Conservation (phyloP, 2,329 filamentous ascomycete species). For the Talaromyces sp. region DNA sequence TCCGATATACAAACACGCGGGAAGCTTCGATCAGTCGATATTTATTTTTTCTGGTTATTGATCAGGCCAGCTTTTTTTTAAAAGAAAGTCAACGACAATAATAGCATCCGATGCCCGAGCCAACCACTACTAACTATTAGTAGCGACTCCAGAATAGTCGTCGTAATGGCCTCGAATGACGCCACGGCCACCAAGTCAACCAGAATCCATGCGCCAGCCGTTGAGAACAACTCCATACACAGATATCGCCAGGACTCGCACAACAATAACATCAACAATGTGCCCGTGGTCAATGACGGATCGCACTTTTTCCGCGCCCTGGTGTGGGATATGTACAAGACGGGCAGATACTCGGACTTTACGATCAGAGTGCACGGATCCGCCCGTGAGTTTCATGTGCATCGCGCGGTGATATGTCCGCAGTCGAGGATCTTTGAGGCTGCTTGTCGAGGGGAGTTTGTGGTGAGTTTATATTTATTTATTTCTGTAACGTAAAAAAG, state of each 20-base stretch:
- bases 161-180: neutral
- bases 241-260: neutral
- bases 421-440: conserved; percentile 12
- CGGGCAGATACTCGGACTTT: conserved; percentile 12
- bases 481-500: neutral
- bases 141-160: neutral
- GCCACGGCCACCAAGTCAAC: neutral
- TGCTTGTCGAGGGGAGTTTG: conserved; percentile 13
- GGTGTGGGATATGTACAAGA: conserved; percentile 9
- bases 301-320: conserved; percentile 6
- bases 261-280: neutral
- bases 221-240: neutral
- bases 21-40: too few species aligned
- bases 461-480: conserved; percentile 1
- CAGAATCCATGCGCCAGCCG: neutral
- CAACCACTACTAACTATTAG: neutral
- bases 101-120: neutral
- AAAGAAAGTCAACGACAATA: neutral
- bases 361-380: conserved; percentile 8
- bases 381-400: conserved; percentile 10
- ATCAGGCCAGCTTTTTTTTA: too few species aligned
- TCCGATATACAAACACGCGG: too few species aligned
- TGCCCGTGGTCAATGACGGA: neutral
- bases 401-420: conserved; percentile 13
- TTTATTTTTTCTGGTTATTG: too few species aligned